Conservation (phyloP, 331 rosid genomes). For the Arachis monticola region DNA sequence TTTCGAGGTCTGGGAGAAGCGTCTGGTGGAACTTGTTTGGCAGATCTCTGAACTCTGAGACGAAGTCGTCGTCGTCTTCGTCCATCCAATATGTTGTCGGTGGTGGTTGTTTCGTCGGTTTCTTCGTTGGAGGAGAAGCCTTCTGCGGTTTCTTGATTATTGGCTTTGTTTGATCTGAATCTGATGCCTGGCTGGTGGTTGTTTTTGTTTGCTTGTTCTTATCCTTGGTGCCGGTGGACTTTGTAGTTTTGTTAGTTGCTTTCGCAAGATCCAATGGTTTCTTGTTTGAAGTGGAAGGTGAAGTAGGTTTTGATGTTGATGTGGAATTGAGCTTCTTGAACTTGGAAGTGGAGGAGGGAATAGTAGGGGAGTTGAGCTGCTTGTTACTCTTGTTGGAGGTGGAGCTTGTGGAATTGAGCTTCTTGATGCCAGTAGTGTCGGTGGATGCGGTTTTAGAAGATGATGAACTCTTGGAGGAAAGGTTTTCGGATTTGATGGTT, state of each 20-base stretch:
- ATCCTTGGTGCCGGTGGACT: constrained; percentile 45
- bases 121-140: constrained; percentile 28
- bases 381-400: constrained; percentile 45
- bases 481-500: constrained; percentile 18
- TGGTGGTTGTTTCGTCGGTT: constrained; percentile 49
- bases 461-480: constrained; percentile 54
- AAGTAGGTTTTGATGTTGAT: constrained; percentile 46
- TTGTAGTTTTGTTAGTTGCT: constrained; percentile 61
- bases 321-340: constrained; percentile 57
- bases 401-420: constrained; percentile 53
- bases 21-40: constrained; percentile 64
- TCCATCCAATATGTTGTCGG: constrained; percentile 48
- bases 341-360: constrained; percentile 42
- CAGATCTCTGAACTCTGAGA: constrained; percentile 64
- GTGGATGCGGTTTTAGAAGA: constrained; percentile 44
- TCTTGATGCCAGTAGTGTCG: constrained; percentile 49
- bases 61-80: constrained; percentile 58
- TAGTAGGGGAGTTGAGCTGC: constrained; percentile 50
- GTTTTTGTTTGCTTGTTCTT: constrained; percentile 31
- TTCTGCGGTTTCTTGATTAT: constrained; percentile 45
- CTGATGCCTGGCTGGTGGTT: not conserved
- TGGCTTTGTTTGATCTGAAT: constrained; percentile 39
- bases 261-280: constrained; percentile 60
- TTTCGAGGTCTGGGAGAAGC: constrained; percentile 77
- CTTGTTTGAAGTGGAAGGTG: constrained; percentile 48